These are phyloP conservation scores for Lachnellula occidentalis DNA, from an alignment of 2,329 filamentous ascomycete genomes.

Conservation along the genomic window DNA sequence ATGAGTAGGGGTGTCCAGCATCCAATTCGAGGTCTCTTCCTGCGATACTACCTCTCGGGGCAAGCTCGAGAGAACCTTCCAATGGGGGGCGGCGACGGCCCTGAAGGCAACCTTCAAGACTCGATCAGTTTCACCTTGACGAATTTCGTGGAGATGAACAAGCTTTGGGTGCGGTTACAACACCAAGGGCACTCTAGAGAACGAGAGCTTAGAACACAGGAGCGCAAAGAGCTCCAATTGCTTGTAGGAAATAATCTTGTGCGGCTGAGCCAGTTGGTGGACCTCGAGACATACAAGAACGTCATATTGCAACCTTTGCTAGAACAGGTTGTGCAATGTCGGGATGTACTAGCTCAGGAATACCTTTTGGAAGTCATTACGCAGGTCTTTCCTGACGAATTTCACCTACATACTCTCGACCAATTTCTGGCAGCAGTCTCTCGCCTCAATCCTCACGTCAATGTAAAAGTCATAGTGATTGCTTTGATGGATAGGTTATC, in stretches of 20 bases:
- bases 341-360: conserved; percentile 94
- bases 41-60: conserved; percentile 93
- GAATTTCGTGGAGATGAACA: conserved; percentile 99
- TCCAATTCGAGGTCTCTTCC: conserved; percentile 87
- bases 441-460: conserved; percentile 89
- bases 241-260: conserved; percentile 96
- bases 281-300: conserved; percentile 89
- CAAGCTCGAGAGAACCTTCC: conserved; percentile 90
- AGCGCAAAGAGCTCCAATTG: conserved; percentile 90
- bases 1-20: conserved; percentile 98
- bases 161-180: conserved; percentile 95
- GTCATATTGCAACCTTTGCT: conserved; percentile 82
- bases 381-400: conserved; percentile 98
- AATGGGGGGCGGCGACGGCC: conserved; percentile 75
- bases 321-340: conserved; percentile 96
- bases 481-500: conserved; percentile 95
- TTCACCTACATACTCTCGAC: conserved; percentile 93
- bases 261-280: conserved; percentile 88
- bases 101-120: conserved; percentile 92
- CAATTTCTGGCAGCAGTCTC: conserved; percentile 92
- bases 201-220: conserved; percentile 85
- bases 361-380: conserved; percentile 98
- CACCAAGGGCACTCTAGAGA: conserved; percentile 97
- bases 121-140: conserved; percentile 97
- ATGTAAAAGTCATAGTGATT: conserved; percentile 96